Conservation (phyloP, 2,329 filamentous ascomycete species). For the Paecilomyces fulvus region DNA sequence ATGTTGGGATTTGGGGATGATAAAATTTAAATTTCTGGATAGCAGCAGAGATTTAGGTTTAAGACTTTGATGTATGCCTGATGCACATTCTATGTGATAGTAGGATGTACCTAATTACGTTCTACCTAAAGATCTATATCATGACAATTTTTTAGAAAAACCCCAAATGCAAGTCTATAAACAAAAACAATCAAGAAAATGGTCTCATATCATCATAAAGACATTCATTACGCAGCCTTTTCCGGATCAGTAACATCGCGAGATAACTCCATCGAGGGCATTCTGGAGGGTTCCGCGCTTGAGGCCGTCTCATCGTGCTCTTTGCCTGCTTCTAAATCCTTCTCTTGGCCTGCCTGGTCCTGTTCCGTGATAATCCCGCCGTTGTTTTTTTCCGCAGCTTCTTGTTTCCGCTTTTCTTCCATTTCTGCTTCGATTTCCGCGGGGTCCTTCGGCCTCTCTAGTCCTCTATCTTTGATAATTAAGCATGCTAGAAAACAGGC, state of each 20-base stretch:
- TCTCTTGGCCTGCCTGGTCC: background rate
- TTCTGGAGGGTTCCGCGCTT: background rate
- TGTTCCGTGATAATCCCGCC: background rate
- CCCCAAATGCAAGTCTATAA: background rate
- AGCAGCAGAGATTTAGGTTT: too few relatives aligned
- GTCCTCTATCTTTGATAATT: slow-evolving; percentile 44
- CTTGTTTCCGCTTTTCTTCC: slow-evolving; percentile 20
- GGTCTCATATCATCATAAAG: background rate
- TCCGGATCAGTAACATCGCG: background rate
- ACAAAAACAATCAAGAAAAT: background rate
- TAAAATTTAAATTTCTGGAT: too few relatives aligned
- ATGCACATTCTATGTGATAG: too few relatives aligned
- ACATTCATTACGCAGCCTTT: background rate
- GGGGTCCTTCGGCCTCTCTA: slow-evolving; percentile 29
- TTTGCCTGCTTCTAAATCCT: background rate
- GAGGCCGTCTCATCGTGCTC: background rate
- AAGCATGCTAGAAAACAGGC: slow-evolving; percentile 43
- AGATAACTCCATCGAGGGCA: background rate
- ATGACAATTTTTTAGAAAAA: background rate
- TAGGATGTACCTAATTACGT: background rate
- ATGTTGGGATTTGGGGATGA: too few relatives aligned
- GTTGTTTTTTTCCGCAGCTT: slow-evolving; percentile 10
- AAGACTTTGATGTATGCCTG: too few relatives aligned
- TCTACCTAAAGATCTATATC: background rate
- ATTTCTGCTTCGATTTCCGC: slow-evolving; percentile 17